Conservation (phyloP, 345 rosid species). For the Dipteronia sinensis region DNA sequence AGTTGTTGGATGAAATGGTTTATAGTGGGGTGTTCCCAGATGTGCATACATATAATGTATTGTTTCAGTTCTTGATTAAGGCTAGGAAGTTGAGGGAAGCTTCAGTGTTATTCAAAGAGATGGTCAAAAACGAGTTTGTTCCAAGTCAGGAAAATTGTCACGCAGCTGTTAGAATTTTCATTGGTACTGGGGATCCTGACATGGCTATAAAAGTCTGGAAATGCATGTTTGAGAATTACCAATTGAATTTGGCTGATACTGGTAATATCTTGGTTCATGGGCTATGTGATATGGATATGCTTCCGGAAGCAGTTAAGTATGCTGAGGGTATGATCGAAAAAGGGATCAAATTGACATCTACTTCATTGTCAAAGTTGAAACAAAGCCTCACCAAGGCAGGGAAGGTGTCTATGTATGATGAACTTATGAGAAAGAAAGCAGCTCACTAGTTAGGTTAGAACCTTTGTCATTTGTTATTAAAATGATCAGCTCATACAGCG, state of each 20-base stretch:
- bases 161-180: constrained; percentile 37
- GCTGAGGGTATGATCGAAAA: constrained; percentile 55
- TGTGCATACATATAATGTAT: constrained; percentile 40
- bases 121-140: constrained; percentile 53
- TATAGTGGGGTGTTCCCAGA: constrained; percentile 55
- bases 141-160: constrained; percentile 42
- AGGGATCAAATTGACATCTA: constrained; percentile 46
- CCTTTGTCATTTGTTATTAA: not conserved
- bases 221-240: constrained; percentile 49
- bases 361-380: constrained; percentile 49
- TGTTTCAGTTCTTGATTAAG: constrained; percentile 49
- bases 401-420: constrained; percentile 42
- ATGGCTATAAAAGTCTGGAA: constrained; percentile 55
- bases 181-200: constrained; percentile 42
- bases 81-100: constrained; percentile 47
- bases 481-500: not conserved
- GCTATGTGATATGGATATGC: constrained; percentile 45
- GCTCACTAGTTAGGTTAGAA: constrained; percentile 22
- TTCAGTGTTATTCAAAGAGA: constrained; percentile 40
- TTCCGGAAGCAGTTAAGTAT: constrained; percentile 67
- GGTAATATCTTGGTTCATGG: constrained; percentile 52
- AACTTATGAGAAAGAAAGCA: constrained; percentile 46
- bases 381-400: constrained; percentile 35
- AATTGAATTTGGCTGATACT: constrained; percentile 46
- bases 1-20: constrained; percentile 57